These are phyloP conservation scores for Pezicula radicicola DNA, from an alignment of 2,329 filamentous ascomycete genomes.

Conservation along the genomic window DNA sequence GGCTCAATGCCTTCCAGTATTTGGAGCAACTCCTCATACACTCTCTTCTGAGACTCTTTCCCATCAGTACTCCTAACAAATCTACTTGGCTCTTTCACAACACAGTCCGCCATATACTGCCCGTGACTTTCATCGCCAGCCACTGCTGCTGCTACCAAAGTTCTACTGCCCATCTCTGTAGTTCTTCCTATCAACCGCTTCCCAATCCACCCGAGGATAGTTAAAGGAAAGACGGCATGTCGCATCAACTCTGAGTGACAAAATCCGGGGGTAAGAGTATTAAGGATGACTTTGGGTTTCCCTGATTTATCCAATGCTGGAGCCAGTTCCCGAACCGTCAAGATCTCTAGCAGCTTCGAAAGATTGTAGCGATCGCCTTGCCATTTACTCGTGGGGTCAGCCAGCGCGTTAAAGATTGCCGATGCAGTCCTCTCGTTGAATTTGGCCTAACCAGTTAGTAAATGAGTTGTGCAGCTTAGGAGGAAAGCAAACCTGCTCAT, in stretches of 20 bases:
- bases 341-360: constrained; percentile 32
- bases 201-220: constrained; percentile 17
- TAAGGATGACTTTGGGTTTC: constrained; percentile 28
- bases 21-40: constrained; percentile 39
- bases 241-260: constrained; percentile 30
- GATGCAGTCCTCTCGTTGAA: constrained; percentile 19
- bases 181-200: constrained; percentile 25
- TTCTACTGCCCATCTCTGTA: constrained; percentile 31
- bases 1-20: constrained; percentile 40
- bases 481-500: constrained; percentile 17
- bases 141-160: constrained; percentile 26
- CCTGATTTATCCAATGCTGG: constrained; percentile 18
- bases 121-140: constrained; percentile 28
- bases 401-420: constrained; percentile 18
- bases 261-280: constrained; percentile 30
- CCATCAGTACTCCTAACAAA: constrained; percentile 36
- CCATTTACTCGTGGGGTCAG: constrained; percentile 9
- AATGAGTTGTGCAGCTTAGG: neutral
- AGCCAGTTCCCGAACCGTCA: constrained; percentile 28
- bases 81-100: constrained; percentile 19
- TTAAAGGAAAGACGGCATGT: constrained; percentile 22
- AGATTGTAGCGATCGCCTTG: constrained; percentile 29
- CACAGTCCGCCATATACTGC: constrained; percentile 23
- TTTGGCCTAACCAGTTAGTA: constrained; percentile 14
- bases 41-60: constrained; percentile 26